Evolutionary conservation across 208 protist genomes (phyloP), one percentile per base, ranked within the genome.

Genomic region (Naegleria fowleri): DNA sequence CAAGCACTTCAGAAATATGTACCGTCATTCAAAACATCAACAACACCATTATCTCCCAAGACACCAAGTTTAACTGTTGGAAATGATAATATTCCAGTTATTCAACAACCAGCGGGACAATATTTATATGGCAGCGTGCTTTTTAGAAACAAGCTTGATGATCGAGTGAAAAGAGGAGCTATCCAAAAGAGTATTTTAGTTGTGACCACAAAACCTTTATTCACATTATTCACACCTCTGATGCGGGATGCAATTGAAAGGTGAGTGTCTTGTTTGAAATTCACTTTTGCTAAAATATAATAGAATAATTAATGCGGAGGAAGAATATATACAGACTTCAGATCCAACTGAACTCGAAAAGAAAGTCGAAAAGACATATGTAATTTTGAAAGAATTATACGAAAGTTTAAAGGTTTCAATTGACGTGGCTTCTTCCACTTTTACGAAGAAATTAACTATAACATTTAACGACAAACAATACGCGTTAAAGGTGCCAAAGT

Each of bases 81-180:
- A 40, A 40, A 41, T 55, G 55, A 33, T 88, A 88, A 19, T 38
- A n/a, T 22, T 58, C 51, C 29, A 39, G 43, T 6, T n/a, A 38
- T 29, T 88, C 19, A 16, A 58, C 11, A 88, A 39, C 4, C 9
- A 25, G 3, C 13, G 15, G 41, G 13, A 29, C 39, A 88, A 38
- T 88, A 88, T 29, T 40, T 89, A n/a, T 89, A 89, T 89, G 86
- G 86, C 15, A 67, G 25, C 11, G 36, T 89, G n/a, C 39, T 67
- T 13, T 89, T 89, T 40, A 55, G 48, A 40, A 89, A 89, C 48
- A 89, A 89, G 59, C 51, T 48, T 5, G 86, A 89, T 41, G 33
- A 39, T 22, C 55, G 36, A 41, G 86, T 89, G 2, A 59, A 40
- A 67, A 89, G 86, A 89, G 86, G 86, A 41, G 86, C 86, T 22